Evolutionary conservation across 2,329 filamentous ascomycete genomes (phyloP), one percentile per base, ranked within the genome.

Genomic region (Byssochlamys sp.): DNA sequence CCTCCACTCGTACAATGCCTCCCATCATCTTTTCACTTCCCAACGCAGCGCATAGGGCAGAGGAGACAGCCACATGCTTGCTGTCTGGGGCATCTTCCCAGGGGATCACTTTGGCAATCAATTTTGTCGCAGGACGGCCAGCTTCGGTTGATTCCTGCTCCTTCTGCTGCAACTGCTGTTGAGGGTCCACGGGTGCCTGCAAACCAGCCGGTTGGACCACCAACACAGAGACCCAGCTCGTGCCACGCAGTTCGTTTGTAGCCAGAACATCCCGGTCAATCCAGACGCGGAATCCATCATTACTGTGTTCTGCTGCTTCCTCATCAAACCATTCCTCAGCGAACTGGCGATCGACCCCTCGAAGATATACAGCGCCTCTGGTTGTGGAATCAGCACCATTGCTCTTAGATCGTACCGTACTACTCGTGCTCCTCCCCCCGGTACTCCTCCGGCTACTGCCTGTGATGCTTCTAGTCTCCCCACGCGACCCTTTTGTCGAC

Each of bases 21-120:
- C 94, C 94, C 9, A 95, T 88, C 55, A 95, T 81, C 1, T 84
- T 86, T 45, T 83, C 77, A 55, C 83, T 85, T 2, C 85, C 86
- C 25, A 99, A 79, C 0, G 88, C 82, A 29, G 83, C 82, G 71
- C 89, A 95, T 5, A 99, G 77, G 2, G 85, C 75, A 0, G 85
- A 82, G 1, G 94, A 97, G 26, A 99, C 77, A 1, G 90, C 90
- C 53, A 84, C 83, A 60, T 92, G 88, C 61, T 88, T 85, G 55
- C 84, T 86, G 67, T 92, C 90, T 0, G 94, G 91, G 1, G 91
- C 87, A 67, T 95, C 90, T 58, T 91, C 83, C 95, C 94, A 99
- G 1, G 84, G 76, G 45, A 82, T 78, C 2, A 97, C 72, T 61
- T 83, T 84, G 2, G 91, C 92, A 39, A 97, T 82, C 1, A 97